These are phyloP conservation scores for Scenedesmus sp. DNA, from an alignment of 163 green algal genomes.

Conservation along the genomic window DNA sequence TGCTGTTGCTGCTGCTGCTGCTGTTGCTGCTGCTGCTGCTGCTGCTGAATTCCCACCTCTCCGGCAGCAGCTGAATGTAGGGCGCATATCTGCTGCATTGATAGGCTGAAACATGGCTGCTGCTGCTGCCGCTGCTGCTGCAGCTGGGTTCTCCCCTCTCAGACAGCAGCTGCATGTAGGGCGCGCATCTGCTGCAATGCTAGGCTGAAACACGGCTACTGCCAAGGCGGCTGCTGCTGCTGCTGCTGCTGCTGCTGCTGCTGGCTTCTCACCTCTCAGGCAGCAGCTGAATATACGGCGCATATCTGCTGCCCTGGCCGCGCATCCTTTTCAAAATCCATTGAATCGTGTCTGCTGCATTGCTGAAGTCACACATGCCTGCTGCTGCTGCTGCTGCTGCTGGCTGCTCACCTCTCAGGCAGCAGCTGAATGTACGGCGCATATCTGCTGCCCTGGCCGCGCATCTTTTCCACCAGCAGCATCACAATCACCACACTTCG, in stretches of 20 bases:
- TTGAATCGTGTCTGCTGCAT: not conserved
- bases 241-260: not conserved
- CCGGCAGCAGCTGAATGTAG: too few relatives aligned
- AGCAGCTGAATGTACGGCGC: slow-evolving; percentile 37
- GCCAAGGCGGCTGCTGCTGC: not conserved
- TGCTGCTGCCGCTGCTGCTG: not conserved
- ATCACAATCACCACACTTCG: slow-evolving; percentile 72
- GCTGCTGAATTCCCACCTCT: too few relatives aligned
- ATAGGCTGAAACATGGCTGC: not conserved
- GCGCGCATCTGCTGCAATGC: not conserved
- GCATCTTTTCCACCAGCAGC: slow-evolving; percentile 72
- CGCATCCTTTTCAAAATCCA: slow-evolving; percentile 45
- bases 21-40: too few relatives aligned
- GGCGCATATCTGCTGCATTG: not conserved
- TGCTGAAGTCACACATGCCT: not conserved
- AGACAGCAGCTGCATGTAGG: slow-evolving; percentile 35
- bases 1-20: too few relatives aligned
- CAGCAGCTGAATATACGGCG: slow-evolving; percentile 32
- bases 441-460: slow-evolving; percentile 4
- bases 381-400: not conserved
- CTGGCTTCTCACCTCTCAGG: slow-evolving; percentile 8
- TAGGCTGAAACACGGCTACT: not conserved
- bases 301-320: slow-evolving; percentile 16
- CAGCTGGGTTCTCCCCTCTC: not conserved
- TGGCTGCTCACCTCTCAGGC: slow-evolving; percentile 9